phyloP scores from a whole-genome alignment of 805 yeast species.

The Vanderwaltozyma polyspora region DNA sequence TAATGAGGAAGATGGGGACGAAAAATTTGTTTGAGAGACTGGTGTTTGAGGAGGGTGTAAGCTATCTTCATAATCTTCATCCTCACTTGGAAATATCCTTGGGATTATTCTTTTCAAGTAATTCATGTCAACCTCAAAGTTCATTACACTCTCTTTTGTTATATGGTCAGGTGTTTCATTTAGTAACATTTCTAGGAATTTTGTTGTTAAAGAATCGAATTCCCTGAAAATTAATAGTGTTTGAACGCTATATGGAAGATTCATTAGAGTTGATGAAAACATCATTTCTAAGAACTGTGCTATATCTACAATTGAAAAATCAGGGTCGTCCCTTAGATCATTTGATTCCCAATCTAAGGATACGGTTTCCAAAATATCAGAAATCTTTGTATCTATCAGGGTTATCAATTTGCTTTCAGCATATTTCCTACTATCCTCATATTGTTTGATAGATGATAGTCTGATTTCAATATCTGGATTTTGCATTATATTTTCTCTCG shows the following conservation, averaged over 20 bases:
- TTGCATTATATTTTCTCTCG: slow-evolving; percentile 27
- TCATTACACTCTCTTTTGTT: slow-evolving; percentile 50
- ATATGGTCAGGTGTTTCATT: slow-evolving; percentile 39
- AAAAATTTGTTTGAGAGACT: slow-evolving; percentile 4
- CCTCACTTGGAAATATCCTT: slow-evolving; percentile 26
- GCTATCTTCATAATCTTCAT: slow-evolving; percentile 5
- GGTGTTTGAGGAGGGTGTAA: slow-evolving; percentile 19
- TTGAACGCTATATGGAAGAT: slow-evolving; percentile 66
- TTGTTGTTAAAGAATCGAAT: slow-evolving; percentile 70
- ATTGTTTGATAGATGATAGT: slow-evolving; percentile 42
- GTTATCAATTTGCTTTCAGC: slow-evolving; percentile 77
- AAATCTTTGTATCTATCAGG: slow-evolving; percentile 70
- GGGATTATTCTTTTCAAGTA: slow-evolving; percentile 51
- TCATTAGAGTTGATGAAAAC: slow-evolving; percentile 74
- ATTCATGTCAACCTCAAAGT: slow-evolving; percentile 70
- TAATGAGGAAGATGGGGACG: slow-evolving; percentile 12
- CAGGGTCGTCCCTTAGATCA: slow-evolving; percentile 46
- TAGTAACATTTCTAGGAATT: slow-evolving; percentile 50
- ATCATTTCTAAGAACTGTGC: slow-evolving; percentile 76
- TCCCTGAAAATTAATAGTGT: slow-evolving; percentile 76
- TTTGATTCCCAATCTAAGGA: slow-evolving; percentile 75
- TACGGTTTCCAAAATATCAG: slow-evolving; percentile 70
- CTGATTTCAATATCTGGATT: slow-evolving; percentile 33
- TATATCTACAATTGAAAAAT: slow-evolving; percentile 67
- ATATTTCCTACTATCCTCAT: slow-evolving; percentile 47